Base-by-base conservation (phyloP, 2,329 filamentous ascomycete genomes). In the Colletotrichum theobromicola region DNA sequence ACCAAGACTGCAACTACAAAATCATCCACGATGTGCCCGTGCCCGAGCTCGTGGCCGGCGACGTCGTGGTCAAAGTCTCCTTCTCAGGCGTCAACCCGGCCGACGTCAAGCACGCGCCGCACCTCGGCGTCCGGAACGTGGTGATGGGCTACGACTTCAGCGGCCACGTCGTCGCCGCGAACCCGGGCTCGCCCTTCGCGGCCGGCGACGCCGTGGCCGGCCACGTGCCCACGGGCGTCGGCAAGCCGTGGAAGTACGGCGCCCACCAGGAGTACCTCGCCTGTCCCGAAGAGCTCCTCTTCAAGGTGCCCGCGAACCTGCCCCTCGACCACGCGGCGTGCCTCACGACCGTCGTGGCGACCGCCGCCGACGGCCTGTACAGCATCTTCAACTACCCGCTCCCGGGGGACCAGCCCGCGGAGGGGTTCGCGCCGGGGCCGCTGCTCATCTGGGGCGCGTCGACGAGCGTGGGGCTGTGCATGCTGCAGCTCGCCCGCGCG, bases 371-470 rank as follows among this genome's bases (percentile, higher is more conserved):
- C 34, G 78, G 67, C 7, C 62, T 80, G 5, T 77, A 77, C 67
- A 77, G 78, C 42, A 62, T 76, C 26, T 72, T 79, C 8, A 76
- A 75, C 1, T 67, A 76, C 16, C 72, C 66, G 5, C 68, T 76
- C 2, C 75, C 77, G 0, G 64, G 55, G 4, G 70, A 72, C 5
- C 58, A 63, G 12, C n/a, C 75, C 2, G 34, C 73, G 10, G 26
- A 2, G 4, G 68, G 26, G 16, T 61, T 75, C 8, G 73, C 70
- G 7, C 70, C 70, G 2, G 74, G 79, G 8, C 77, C 78, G 2
- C 8, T 84, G 8, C 71, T 85, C 18, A 79, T 85, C 57, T 85
- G 84, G 84, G 84, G 83, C n/a, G 84, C 81, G 9, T 80, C 79
- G 5, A 80, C 80, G 2, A 79, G 78, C 50, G 83, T 85, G 1